A percentile compares a stretch with the other conserved stretches of the same genome.
These are phyloP conservation scores for Begonia loranthoides DNA, from an alignment of 306 rosid species.

Conservation along the genomic window DNA sequence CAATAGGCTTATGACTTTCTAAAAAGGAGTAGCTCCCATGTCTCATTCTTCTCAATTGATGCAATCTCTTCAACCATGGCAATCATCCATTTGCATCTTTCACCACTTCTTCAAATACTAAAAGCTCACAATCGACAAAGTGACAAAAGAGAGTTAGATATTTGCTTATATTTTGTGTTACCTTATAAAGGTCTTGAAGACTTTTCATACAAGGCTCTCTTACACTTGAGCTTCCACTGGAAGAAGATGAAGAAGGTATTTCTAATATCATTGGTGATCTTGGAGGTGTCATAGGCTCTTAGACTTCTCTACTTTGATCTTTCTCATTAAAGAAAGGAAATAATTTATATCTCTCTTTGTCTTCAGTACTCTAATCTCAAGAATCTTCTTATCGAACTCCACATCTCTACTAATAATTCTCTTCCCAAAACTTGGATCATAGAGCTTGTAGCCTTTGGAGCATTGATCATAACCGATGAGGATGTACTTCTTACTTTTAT, in stretches of 20 bases:
- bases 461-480: slow-evolving; percentile 1
- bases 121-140: not conserved
- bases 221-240: not conserved
- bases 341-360: not conserved
- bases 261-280: not conserved
- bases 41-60: not conserved
- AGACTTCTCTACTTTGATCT: not conserved
- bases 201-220: not conserved
- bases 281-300: too few relatives aligned
- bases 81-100: not conserved
- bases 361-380: not conserved
- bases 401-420: slow-evolving; percentile 1
- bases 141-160: not conserved
- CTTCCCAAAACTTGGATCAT: not conserved
- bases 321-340: not conserved
- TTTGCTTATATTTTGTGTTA: not conserved
- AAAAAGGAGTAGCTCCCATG: not conserved
- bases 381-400: not conserved
- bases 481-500: not conserved
- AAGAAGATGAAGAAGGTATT: not conserved
- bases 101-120: not conserved
- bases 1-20: not conserved
- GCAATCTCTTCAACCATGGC: not conserved
- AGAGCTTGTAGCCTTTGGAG: slow-evolving; percentile 3
- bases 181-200: not conserved